phyloP scores from a whole-genome alignment of 345 rosid species.

The Barbarea vulgaris region DNA sequence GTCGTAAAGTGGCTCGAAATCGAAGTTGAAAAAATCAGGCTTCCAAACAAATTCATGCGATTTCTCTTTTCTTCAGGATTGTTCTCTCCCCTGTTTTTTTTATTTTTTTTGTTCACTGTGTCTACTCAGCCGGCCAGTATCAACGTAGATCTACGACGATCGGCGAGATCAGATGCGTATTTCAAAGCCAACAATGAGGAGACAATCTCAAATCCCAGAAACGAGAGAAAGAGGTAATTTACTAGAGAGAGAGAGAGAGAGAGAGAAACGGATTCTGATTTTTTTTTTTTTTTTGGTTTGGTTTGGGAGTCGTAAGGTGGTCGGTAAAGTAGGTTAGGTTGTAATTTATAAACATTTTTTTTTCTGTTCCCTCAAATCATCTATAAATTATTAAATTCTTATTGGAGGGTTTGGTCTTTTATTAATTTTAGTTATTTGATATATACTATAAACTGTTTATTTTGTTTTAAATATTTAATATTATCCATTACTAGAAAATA shows the following conservation, averaged over 20 bases:
- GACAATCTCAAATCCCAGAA: slow-evolving; percentile 9
- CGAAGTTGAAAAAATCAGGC: slow-evolving; percentile 60
- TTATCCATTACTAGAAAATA: neutral
- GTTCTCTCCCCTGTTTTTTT: neutral
- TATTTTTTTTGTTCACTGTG: slow-evolving; percentile 3
- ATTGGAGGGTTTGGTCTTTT: neutral
- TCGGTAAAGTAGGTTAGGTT: slow-evolving; percentile 11
- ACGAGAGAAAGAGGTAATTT: slow-evolving; percentile 11
- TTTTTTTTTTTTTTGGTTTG: neutral
- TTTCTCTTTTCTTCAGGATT: slow-evolving; percentile 38
- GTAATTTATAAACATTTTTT: no score
- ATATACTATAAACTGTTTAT: neutral
- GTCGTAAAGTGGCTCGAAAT: slow-evolving; percentile 76
- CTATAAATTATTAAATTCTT: neutral
- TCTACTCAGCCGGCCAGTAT: slow-evolving; percentile 6
- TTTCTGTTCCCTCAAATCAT: neutral
- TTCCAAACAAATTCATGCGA: slow-evolving; percentile 99
- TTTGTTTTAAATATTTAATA: no score
- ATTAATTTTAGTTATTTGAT: neutral
- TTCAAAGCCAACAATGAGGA: slow-evolving; percentile 20
- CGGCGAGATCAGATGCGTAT: slow-evolving; percentile 19
- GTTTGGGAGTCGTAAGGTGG: neutral
- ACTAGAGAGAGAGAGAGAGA: slow-evolving; percentile 21
- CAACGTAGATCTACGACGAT: slow-evolving; percentile 33
- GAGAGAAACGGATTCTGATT: neutral